A percentile compares a stretch with the other conserved stretches of the same genome.
These are phyloP conservation scores for Sclerospora graminicola DNA, from an alignment of 352 stramenopile genomes.

Conservation along the genomic window DNA sequence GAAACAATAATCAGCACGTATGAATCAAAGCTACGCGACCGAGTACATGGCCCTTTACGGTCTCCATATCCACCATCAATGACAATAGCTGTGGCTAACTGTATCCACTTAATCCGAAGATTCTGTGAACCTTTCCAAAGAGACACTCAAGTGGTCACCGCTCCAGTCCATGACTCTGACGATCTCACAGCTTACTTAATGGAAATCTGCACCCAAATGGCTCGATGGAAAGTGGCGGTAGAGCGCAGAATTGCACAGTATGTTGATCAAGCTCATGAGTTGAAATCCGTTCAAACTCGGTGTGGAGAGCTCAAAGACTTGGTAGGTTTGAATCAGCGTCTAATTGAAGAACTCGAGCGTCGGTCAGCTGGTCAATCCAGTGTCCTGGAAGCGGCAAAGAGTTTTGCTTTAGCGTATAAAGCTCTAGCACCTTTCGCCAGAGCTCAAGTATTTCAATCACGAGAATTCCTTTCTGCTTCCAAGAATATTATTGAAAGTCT, in stretches of 20 bases:
- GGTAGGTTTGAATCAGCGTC: constrained; percentile 30
- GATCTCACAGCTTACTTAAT: constrained; percentile 22
- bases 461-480: constrained; percentile 29
- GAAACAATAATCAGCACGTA: not conserved
- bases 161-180: not conserved
- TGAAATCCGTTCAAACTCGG: constrained; percentile 26
- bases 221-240: constrained; percentile 31
- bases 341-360: constrained; percentile 36
- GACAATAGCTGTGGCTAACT: constrained; percentile 30
- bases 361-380: constrained; percentile 21
- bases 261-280: constrained; percentile 27
- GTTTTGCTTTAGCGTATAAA: constrained; percentile 31
- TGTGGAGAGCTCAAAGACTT: constrained; percentile 40
- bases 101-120: constrained; percentile 30
- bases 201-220: constrained; percentile 39
- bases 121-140: constrained; percentile 26
- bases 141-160: constrained; percentile 1
- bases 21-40: constrained; percentile 1
- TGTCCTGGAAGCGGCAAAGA: constrained; percentile 32
- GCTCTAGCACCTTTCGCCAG: constrained; percentile 23
- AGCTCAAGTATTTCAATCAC: constrained; percentile 28
- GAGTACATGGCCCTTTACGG: constrained; percentile 4
- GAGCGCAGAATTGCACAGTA: constrained; percentile 39
- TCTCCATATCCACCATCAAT: constrained; percentile 16
- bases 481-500: constrained; percentile 28